Evolutionary conservation across 2,329 filamentous ascomycete genomes (phyloP).

Genomic region (Aspergillus sp.): DNA sequence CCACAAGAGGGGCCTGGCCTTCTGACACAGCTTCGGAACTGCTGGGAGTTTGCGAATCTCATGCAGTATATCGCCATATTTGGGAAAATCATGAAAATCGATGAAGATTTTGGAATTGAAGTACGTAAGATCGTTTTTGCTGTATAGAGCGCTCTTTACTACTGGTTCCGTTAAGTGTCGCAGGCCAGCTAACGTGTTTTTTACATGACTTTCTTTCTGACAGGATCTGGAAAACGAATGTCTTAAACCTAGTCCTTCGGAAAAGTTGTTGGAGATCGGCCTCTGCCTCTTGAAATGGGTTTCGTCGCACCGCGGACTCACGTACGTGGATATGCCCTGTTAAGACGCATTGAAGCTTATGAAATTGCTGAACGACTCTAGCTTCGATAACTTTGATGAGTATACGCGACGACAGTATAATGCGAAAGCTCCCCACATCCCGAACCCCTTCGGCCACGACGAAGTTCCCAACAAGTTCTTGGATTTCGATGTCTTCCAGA

Average conservation of each 20-base stretch:
- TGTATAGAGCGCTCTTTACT: constrained; percentile 13
- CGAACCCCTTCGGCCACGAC: constrained; percentile 83
- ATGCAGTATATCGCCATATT: constrained; percentile 95
- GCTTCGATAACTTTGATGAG: constrained; percentile 87
- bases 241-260: constrained; percentile 73
- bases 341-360: constrained; percentile 15
- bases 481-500: constrained; percentile 80
- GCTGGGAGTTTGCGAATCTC: constrained; percentile 94
- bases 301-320: constrained; percentile 89
- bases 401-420: constrained; percentile 88
- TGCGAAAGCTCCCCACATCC: constrained; percentile 71
- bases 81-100: constrained; percentile 84
- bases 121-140: constrained; percentile 55
- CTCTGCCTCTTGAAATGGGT: constrained; percentile 88
- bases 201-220: constrained; percentile 7
- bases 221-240: constrained; percentile 91
- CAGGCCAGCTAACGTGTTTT: constrained; percentile 18
- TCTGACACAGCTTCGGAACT: constrained; percentile 75
- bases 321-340: constrained; percentile 62
- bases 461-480: constrained; percentile 75
- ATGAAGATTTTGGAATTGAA: constrained; percentile 86
- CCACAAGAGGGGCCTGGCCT: constrained; percentile 45
- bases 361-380: constrained; percentile 42
- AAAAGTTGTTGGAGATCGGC: constrained; percentile 77
- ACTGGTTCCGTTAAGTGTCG: constrained; percentile 14